Evolutionary conservation across 352 stramenopile species (phyloP).

Genomic region (Poterioochromonas sp.): DNA sequence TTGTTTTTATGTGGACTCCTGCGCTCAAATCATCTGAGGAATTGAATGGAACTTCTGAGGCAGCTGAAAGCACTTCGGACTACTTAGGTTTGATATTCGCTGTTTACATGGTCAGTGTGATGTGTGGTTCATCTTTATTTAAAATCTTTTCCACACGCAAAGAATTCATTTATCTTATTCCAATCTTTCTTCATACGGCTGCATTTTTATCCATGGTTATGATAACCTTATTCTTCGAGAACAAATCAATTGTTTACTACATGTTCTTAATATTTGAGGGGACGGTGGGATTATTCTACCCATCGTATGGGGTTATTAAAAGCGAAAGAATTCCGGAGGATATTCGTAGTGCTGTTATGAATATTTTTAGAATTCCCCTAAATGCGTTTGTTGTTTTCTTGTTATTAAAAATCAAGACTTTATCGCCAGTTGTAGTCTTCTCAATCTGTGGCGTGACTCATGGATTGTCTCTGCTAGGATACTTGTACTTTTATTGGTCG

Average conservation of each 20-base stretch:
- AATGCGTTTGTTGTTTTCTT: conserved; percentile 48
- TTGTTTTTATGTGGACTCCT: conserved; percentile 79
- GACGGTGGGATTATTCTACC: conserved; percentile 68
- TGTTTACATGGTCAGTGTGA: conserved; percentile 70
- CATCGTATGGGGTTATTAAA: conserved; percentile 52
- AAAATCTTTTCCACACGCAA: conserved; percentile 48
- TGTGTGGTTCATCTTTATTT: conserved; percentile 63
- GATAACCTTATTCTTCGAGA: background rate
- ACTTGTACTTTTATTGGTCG: conserved; percentile 14
- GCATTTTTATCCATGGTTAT: conserved; percentile 9
- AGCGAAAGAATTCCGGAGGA: conserved; percentile 42
- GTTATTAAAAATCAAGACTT: conserved; percentile 39
- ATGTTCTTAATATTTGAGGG: conserved; percentile 68
- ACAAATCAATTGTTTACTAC: conserved; percentile 51
- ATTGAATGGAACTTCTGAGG: conserved; percentile 3
- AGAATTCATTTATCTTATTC: background rate
- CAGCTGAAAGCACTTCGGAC: conserved; percentile 43
- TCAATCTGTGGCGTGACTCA: conserved; percentile 16
- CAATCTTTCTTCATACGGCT: background rate
- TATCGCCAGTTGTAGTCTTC: conserved; percentile 16
- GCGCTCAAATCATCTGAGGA: conserved; percentile 44
- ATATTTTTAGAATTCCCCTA: conserved; percentile 46
- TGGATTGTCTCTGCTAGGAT: background rate
- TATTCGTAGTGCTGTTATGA: conserved; percentile 46
- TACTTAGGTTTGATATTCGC: conserved; percentile 73